Percentiles rank a stretch among this genome's conserved stretches.
These are phyloP conservation scores for Pleurotus pulmonarius DNA, from an alignment of 768 basidiomycete genomes.

Conservation along the genomic window DNA sequence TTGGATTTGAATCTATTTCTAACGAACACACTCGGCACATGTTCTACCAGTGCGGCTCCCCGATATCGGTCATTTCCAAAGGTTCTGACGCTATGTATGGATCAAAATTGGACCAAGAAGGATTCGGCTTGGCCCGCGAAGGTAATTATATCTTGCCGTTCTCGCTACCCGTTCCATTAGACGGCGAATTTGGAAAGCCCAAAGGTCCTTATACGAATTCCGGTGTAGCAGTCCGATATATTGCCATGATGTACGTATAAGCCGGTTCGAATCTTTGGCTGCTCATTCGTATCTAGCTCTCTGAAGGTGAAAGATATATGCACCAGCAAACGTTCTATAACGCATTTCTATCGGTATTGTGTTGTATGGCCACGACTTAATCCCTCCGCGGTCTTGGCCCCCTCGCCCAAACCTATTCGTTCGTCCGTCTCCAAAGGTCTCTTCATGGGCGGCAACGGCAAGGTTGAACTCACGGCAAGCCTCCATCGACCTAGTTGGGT, in stretches of 20 bases:
- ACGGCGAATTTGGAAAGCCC: constrained; percentile 44
- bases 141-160: constrained; percentile 75
- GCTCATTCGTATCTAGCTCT: constrained; percentile 38
- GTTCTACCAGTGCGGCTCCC: constrained; percentile 74
- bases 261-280: too few relatives aligned
- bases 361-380: constrained; percentile 77
- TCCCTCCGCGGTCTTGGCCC: constrained; percentile 54
- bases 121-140: constrained; percentile 57
- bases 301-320: constrained; percentile 69
- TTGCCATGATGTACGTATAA: constrained; percentile 67
- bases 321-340: constrained; percentile 63
- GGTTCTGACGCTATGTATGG: constrained; percentile 38
- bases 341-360: constrained; percentile 86
- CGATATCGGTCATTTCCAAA: constrained; percentile 47
- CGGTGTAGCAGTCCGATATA: constrained; percentile 71
- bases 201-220: constrained; percentile 56
- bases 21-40: constrained; percentile 60
- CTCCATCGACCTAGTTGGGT: constrained; percentile 77
- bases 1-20: constrained; percentile 79
- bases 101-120: constrained; percentile 51
- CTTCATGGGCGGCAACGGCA: constrained; percentile 61
- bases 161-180: constrained; percentile 59
- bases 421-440: constrained; percentile 51
- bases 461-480: constrained; percentile 60
- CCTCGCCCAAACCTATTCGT: constrained; percentile 56